Conservation (phyloP, 2,329 filamentous ascomycete genomes). For the Diplodia corticola region DNA sequence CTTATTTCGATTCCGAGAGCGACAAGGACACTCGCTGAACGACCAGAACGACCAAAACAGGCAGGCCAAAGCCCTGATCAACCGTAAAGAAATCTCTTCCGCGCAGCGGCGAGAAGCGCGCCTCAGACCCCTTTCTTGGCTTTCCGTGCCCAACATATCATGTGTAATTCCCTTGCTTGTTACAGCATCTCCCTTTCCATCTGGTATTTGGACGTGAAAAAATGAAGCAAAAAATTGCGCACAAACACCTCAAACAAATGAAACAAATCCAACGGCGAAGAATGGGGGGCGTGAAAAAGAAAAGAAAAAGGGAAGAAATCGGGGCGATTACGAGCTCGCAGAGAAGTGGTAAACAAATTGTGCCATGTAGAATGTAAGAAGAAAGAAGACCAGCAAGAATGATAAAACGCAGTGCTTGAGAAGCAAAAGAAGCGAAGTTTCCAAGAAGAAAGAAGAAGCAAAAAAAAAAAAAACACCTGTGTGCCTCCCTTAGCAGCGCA, state of each 20-base stretch:
- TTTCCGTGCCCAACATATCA: constrained; percentile 17
- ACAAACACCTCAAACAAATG: constrained; percentile 11
- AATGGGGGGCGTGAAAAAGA: constrained; percentile 15
- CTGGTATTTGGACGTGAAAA: constrained; percentile 20
- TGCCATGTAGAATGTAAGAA: background rate
- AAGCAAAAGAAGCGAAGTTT: constrained; percentile 8
- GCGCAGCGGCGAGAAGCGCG: constrained; percentile 20
- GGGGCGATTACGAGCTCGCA: background rate
- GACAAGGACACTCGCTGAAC: constrained; percentile 16
- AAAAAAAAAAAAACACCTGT: constrained; percentile 20
- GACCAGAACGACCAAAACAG: constrained; percentile 18
- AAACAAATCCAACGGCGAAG: constrained; percentile 15
- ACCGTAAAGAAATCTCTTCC: constrained; percentile 20
- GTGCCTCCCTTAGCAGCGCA: constrained; percentile 21
- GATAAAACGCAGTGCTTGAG: constrained; percentile 9
- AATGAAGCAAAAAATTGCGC: constrained; percentile 8
- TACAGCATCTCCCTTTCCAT: constrained; percentile 16
- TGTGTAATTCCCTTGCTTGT: constrained; percentile 16
- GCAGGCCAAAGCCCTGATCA: constrained; percentile 10
- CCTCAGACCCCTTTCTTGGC: constrained; percentile 20
- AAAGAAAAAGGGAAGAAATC: constrained; percentile 15
- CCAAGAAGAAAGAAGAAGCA: background rate
- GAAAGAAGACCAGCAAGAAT: constrained; percentile 18
- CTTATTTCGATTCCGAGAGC: constrained; percentile 18
- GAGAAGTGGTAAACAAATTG: constrained; percentile 1